Evolutionary conservation across 257 asterid species (phyloP), one percentile per base, ranked within the genome.

Genomic region (Lycium ferocissimum): DNA sequence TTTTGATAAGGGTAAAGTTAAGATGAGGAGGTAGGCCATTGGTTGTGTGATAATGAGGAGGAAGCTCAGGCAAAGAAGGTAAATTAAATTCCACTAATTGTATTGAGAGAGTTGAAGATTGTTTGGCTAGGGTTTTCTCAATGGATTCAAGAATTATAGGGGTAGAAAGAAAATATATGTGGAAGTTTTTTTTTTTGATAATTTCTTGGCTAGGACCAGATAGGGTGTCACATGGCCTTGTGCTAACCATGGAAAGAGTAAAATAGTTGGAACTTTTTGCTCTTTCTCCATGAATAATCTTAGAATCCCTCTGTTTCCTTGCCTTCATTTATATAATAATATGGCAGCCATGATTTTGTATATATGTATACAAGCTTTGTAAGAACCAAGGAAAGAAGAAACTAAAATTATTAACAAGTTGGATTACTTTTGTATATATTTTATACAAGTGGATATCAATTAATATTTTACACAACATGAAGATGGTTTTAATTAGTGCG

Each of bases 231-330:
- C 61, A 56, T 79, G 83, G 67, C 83, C 83, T 56, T 79, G 62
- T 56, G 83, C 83, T 53, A 79, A 4, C 83, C 83, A 79, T 79
- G 83, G 83, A 33, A 79, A 79, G 67, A 79, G 10, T 54, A 79
- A 33, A 15, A 56, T 61, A 53, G 40, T 56, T 26, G 35, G 56
- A 45, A 22, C 9, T 40, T 20, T 54, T 14, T 56, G 40, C 9
- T 56, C 35, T 56, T 2, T 56, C 22, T 22, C 83, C 83, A 79
- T 79, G n/a, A 13, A 53, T 26, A 1, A 33, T 6, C 1, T 0
- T n/a, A 3, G 38, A 79, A 47, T 43, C 26, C 45, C 22, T 15
- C 22, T 15, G 6, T 38, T 43, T 72, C 6, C 35, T 43, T 73
- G 7, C 51, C 17, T 73, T 20, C 6, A 18, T 18, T 35, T 43